Evolutionary conservation across 768 basidiomycete genomes (phyloP).

Genomic region (Agrocybe chaxingu): DNA sequence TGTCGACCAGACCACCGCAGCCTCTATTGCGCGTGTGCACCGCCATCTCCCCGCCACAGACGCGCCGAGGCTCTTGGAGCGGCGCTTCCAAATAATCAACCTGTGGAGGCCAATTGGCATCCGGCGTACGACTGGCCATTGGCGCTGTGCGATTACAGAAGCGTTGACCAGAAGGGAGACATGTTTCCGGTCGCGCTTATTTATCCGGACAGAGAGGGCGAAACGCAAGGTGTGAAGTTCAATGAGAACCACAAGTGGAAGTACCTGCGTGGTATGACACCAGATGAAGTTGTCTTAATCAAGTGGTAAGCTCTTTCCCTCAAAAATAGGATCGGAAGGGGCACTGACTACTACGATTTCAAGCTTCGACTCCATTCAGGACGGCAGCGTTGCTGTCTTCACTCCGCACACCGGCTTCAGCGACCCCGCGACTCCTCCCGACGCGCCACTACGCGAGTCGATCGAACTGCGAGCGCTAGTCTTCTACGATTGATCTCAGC

Average conservation of each 20-base stretch:
- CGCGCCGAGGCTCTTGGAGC: slow-evolving; percentile 38
- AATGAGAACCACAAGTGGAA: slow-evolving; percentile 52
- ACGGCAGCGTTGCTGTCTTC: slow-evolving; percentile 43
- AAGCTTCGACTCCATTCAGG: slow-evolving; percentile 28
- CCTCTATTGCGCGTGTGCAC: slow-evolving; percentile 44
- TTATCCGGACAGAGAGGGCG: slow-evolving; percentile 49
- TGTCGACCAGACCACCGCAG: slow-evolving; percentile 48
- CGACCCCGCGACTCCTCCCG: slow-evolving; percentile 46
- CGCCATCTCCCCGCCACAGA: slow-evolving; percentile 47
- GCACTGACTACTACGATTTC: no score
- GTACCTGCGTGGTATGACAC: slow-evolving; percentile 39
- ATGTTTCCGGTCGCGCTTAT: slow-evolving; percentile 41
- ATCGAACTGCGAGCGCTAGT: slow-evolving; percentile 60
- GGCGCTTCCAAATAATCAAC: slow-evolving; percentile 57
- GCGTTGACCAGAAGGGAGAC: slow-evolving; percentile 38
- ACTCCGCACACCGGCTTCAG: slow-evolving; percentile 58
- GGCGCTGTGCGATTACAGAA: slow-evolving; percentile 47
- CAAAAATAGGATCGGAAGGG: no score
- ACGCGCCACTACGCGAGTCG: slow-evolving; percentile 44
- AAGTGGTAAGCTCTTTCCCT: slow-evolving; percentile 35
- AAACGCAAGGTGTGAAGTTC: slow-evolving; percentile 44
- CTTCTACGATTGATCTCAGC: slow-evolving; percentile 42
- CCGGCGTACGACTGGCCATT: slow-evolving; percentile 50
- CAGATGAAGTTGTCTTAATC: slow-evolving; percentile 47
- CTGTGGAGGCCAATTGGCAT: slow-evolving; percentile 56